Evolutionary conservation across 2,329 filamentous ascomycete genomes (phyloP), one percentile per base, ranked within the genome.

Genomic region (Fonsecaea pedrosoi): DNA sequence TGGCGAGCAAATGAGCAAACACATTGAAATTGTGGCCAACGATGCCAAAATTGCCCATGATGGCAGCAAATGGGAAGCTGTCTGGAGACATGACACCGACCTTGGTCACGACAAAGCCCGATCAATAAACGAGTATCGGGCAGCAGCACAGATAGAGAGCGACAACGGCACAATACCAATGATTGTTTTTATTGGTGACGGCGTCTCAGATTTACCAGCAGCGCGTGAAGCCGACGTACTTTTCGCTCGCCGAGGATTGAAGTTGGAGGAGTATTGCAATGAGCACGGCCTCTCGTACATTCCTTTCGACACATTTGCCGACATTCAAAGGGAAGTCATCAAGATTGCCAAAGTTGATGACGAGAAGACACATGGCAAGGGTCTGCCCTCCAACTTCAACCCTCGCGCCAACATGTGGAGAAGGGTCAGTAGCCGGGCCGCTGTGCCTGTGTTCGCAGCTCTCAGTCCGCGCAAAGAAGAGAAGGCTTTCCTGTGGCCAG

Each of bases 151-250:
- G 68, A 76, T 86, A 4, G 78, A 83, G 56, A 84, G 83, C 66
- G 84, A 86, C 15, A 85, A 89, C 66, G 87, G 85, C 63, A 86
- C 86, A 2, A 83, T 90, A 55, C 88, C 88, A 0, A 79, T 90
- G 60, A 89, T 90, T 71, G 80, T 90, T 60, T 91, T 90, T 78
- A 89, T 90, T 70, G 88, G 89, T 57, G 89, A 90, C 73, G 89
- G 88, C 25, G 87, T 90, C 5, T 89, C 86, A 0, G 89, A 90
- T 73, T 81, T 90, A 1, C 84, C 89, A 0, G 88, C 88, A 2
- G 88, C 89, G 0, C 81, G 87, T 35, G 83, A 90, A 73, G 87
- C 88, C 1, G 89, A 90, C 73, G 86, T 90, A 0, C 83, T 91
- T 10, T 90, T 90, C 73, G 88, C 89, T 0, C 83, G 88, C 10